A percentile compares a stretch with the other conserved stretches of the same genome.
Conservation (phyloP, 75 land plant genomes). For the Pinus taeda region DNA sequence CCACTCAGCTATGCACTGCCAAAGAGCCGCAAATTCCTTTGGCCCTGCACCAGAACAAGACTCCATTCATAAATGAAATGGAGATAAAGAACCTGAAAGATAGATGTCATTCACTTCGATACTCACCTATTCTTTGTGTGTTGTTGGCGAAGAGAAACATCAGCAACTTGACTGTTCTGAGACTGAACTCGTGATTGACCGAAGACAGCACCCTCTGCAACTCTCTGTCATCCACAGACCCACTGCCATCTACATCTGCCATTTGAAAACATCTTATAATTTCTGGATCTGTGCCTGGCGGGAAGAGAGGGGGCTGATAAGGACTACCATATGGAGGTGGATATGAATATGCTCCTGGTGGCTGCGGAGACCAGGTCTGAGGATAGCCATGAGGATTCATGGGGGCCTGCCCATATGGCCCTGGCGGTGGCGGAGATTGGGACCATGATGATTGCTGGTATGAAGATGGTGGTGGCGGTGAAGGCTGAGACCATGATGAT, state of each 20-base stretch:
- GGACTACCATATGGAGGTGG: conserved; percentile 19
- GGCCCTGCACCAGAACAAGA: conserved; percentile 38
- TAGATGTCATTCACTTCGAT: too few relatives aligned
- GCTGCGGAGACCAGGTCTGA: background rate
- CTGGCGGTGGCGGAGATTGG: too few relatives aligned
- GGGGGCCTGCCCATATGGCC: too few relatives aligned
- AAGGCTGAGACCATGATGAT: too few relatives aligned
- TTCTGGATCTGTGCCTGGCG: conserved; percentile 95
- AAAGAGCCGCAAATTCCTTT: conserved; percentile 59
- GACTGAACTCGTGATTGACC: conserved; percentile 65
- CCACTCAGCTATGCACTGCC: conserved; percentile 74
- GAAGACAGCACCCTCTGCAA: conserved; percentile 63
- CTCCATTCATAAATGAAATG: too few relatives aligned
- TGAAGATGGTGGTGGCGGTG: too few relatives aligned
- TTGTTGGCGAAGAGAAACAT: conserved; percentile 66
- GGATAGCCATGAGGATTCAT: too few relatives aligned
- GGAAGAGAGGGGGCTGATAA: conserved; percentile 46
- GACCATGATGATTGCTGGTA: too few relatives aligned
- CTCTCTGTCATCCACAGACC: conserved; percentile 86
- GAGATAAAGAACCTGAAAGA: too few relatives aligned
- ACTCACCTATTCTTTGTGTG: conserved; percentile 57
- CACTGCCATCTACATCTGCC: conserved; percentile 80
- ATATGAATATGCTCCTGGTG: conserved; percentile 1
- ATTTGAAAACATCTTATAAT: conserved; percentile 63
- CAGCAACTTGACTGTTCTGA: conserved; percentile 78